These are phyloP conservation scores for Mrakia frigida DNA, from an alignment of 768 basidiomycete species.

Conservation along the genomic window DNA sequence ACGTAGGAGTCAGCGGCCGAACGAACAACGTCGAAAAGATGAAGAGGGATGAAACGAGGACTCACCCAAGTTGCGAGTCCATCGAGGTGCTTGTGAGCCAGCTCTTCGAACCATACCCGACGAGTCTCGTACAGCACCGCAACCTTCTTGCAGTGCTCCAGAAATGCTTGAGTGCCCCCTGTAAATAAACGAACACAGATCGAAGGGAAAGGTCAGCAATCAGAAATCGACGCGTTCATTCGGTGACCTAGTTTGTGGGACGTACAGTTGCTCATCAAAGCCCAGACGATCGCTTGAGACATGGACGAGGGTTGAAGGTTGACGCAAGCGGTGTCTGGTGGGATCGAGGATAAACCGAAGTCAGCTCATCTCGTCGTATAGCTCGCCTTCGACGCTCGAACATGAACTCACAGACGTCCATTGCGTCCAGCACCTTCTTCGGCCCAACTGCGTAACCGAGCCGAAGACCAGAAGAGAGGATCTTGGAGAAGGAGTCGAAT, in stretches of 20 bases:
- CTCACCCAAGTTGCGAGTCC: conserved; percentile 55
- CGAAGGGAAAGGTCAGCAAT: background rate
- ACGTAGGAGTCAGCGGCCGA: background rate
- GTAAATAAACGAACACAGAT: background rate
- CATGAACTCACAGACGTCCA: conserved; percentile 50
- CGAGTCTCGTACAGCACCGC: conserved; percentile 58
- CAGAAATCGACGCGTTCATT: background rate
- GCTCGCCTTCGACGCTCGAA: no score
- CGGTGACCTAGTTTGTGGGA: background rate
- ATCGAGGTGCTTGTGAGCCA: conserved; percentile 68
- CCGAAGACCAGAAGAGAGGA: conserved; percentile 49
- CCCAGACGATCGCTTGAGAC: conserved; percentile 41
- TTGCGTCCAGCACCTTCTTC: conserved; percentile 57
- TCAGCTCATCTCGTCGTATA: no score
- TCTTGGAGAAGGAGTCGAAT: conserved; percentile 85
- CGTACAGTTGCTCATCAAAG: conserved; percentile 37
- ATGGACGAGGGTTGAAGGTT: conserved; percentile 45
- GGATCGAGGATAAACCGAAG: background rate
- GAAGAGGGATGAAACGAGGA: background rate
- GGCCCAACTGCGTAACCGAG: conserved; percentile 73
- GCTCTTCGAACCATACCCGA: conserved; percentile 69
- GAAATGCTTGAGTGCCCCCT: conserved; percentile 67
- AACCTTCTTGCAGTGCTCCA: conserved; percentile 61
- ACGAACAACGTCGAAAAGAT: background rate
- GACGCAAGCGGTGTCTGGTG: conserved; percentile 41